Conservation (phyloP, 441 rosid species). For the Viola pubescens region DNA sequence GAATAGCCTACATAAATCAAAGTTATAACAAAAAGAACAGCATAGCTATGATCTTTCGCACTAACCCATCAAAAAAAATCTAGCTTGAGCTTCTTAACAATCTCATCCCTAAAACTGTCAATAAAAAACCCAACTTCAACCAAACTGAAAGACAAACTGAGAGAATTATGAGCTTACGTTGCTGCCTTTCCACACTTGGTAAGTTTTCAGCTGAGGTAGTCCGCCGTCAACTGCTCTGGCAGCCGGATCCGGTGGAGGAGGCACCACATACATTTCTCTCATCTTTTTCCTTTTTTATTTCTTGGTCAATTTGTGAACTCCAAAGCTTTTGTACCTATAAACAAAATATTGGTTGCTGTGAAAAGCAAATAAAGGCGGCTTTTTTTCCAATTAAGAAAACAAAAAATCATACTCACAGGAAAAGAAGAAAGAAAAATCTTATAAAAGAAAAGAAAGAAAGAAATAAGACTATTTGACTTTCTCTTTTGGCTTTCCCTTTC, state of each 20-base stretch:
- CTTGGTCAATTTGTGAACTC: too few species aligned
- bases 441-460: neutral
- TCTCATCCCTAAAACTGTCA: too few species aligned
- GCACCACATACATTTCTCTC: conserved; percentile 42
- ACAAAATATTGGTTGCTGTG: neutral
- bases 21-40: too few species aligned
- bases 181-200: conserved; percentile 78
- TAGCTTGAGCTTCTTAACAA: too few species aligned
- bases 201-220: conserved; percentile 43
- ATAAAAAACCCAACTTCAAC: neutral
- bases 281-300: neutral
- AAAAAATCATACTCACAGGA: too few species aligned
- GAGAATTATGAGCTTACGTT: conserved; percentile 43
- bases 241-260: conserved; percentile 43
- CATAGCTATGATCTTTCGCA: too few species aligned
- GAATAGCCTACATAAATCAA: too few species aligned
- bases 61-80: too few species aligned
- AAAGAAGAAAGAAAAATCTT: too few species aligned
- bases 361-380: conserved; percentile 20
- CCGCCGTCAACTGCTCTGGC: conserved; percentile 26
- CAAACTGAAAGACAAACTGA: conserved; percentile 5
- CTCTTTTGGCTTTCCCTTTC: neutral
- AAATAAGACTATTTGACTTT: conserved; percentile 11
- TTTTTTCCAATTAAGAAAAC: neutral
- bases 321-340: too few species aligned